Base-by-base conservation (phyloP, 805 yeast genomes). In the Metschnikowia proteae region DNA sequence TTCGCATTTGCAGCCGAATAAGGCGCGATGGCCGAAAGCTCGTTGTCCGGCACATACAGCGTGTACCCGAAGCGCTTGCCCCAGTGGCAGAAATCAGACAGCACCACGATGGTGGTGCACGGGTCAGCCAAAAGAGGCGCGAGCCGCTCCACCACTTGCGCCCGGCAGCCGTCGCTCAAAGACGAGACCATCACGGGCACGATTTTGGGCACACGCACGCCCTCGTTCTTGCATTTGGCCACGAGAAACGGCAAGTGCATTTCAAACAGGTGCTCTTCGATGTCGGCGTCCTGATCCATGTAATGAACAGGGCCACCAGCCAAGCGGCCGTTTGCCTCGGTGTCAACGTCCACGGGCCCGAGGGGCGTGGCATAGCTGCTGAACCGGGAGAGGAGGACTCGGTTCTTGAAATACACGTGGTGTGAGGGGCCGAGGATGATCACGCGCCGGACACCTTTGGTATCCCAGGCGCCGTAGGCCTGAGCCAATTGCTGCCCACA, bases 71-170 rank as follows among this genome's bases (percentile, higher is more conserved):
- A 75, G 11, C 79, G 62, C 10, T 66, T 49, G 6, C 80, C 80
- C 99, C 99, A 94, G 63, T 94, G 99, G 61, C 97, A 91, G 60
- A 94, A 94, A 69, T 94, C 99, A 1, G 92, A 80, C 62, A 96
- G 86, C 3, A 94, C 75, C 11, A 88, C 81, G 64, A 94, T 87
- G 2, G 88, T 83, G 57, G 80, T 81, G 25, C 67, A 66, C 29
- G 77, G 75, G 56, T 83, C 78, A 5, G 63, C 64, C 45, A 88
- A 60, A 58, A 76, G 84, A 1, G 84, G 81, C 7, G 66, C 62
- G 47, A 92, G 67, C 2, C 70, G 57, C 3, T 60, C 56, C 0
- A 84, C 84, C 13, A 87, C 59, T 13, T 66, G 61, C 6, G 61
- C 54, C 46, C 79, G 81, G 39, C 76, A 67, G 2, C 50, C 51